A percentile compares a stretch with the other conserved stretches of the same genome.
Evolutionary conservation across 306 rosid genomes (phyloP).

Genomic region (Cicer judaicum): DNA sequence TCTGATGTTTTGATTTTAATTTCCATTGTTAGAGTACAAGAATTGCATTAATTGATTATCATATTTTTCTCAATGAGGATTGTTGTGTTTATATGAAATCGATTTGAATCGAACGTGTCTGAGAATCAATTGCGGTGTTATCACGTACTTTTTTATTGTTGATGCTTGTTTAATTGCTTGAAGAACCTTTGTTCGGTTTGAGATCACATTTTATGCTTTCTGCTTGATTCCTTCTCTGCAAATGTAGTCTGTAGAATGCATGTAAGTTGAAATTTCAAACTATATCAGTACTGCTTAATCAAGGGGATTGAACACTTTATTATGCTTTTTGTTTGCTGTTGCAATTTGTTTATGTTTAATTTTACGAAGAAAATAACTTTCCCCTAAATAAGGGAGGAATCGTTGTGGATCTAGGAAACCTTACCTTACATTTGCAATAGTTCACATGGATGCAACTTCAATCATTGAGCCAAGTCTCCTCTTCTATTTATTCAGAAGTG

Average conservation of each 20-base stretch:
- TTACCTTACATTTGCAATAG: background rate
- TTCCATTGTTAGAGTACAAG: conserved; percentile 1
- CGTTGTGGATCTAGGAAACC: background rate
- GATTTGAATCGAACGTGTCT: background rate
- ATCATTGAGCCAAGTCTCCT: background rate
- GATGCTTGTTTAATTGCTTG: conserved; percentile 1
- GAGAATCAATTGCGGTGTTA: conserved; percentile 21
- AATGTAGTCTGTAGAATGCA: background rate
- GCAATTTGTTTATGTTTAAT: background rate
- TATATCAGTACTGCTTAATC: background rate
- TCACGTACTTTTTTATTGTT: conserved; percentile 1
- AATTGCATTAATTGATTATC: background rate
- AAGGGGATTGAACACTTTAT: background rate
- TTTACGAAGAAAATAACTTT: background rate
- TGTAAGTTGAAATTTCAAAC: background rate
- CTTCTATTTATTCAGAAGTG: conserved; percentile 1
- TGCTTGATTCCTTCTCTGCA: background rate
- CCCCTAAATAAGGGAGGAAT: background rate
- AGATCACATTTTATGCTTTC: conserved; percentile 17
- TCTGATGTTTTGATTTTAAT: conserved; percentile 29
- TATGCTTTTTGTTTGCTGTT: background rate
- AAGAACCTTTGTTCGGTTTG: conserved; percentile 14
- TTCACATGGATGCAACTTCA: conserved; percentile 1
- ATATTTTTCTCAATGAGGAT: conserved; percentile 9
- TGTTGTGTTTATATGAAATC: conserved; percentile 19